Evolutionary conservation across 108 stramenopile genomes (phyloP).

Genomic region (Cylindrotheca closterium): DNA sequence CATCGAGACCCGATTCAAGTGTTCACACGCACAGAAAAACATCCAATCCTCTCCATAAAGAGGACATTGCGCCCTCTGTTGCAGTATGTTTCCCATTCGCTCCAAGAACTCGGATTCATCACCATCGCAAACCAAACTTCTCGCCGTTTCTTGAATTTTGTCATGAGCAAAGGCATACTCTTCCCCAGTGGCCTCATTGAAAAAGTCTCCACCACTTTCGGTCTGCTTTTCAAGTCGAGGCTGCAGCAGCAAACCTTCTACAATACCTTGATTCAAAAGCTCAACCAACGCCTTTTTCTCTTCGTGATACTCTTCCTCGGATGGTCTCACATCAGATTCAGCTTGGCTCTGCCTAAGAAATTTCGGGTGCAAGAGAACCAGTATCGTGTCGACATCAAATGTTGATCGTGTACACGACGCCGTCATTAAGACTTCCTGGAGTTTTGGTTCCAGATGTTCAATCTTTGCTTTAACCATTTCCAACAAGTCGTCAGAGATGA

Average conservation of each 20-base stretch:
- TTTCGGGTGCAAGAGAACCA: too few species aligned
- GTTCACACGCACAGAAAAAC: not conserved
- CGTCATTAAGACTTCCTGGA: constrained; percentile 20
- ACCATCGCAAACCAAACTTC: not conserved
- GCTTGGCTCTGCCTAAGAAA: too few species aligned
- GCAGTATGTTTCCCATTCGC: not conserved
- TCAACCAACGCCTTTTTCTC: not conserved
- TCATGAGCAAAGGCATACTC: not conserved
- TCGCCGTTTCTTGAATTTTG: not conserved
- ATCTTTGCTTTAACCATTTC: constrained; percentile 30
- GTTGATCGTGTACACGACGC: constrained; percentile 29
- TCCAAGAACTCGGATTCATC: not conserved
- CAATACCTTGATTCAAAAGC: not conserved
- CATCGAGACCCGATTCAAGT: too few species aligned
- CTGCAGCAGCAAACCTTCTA: not conserved
- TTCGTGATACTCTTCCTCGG: too few species aligned
- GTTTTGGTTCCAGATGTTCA: not conserved
- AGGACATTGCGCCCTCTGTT: not conserved
- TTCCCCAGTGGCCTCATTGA: not conserved
- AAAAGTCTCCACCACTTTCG: not conserved
- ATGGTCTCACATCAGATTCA: too few species aligned
- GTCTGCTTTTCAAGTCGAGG: not conserved
- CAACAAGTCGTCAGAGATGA: constrained; percentile 32
- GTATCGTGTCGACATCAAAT: too few species aligned
- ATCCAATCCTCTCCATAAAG: not conserved